These are phyloP conservation scores for Amanita inopinata DNA, from an alignment of 768 basidiomycete genomes.

Conservation along the genomic window DNA sequence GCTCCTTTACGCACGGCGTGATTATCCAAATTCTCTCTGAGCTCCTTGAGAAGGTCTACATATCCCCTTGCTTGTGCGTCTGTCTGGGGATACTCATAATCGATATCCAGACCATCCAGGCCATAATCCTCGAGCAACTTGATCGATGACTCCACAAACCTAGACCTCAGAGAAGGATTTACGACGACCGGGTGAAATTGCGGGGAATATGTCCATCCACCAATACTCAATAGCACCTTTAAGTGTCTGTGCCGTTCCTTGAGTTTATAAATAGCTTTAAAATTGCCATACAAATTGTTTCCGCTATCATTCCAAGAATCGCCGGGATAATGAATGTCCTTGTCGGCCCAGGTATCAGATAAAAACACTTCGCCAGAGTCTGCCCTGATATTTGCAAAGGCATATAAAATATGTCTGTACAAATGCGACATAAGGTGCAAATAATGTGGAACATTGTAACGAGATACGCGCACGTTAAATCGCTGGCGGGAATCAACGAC, in stretches of 20 bases:
- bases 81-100: slow-evolving; percentile 88
- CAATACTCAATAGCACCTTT: slow-evolving; percentile 80
- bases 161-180: slow-evolving; percentile 46
- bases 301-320: slow-evolving; percentile 93
- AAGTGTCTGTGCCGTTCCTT: slow-evolving; percentile 81
- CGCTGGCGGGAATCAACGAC: slow-evolving; percentile 66
- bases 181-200: slow-evolving; percentile 79
- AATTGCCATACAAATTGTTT: slow-evolving; percentile 89
- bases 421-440: too few species aligned
- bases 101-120: slow-evolving; percentile 84
- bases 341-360: slow-evolving; percentile 91
- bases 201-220: slow-evolving; percentile 91
- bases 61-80: slow-evolving; percentile 75
- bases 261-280: slow-evolving; percentile 86
- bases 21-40: slow-evolving; percentile 65
- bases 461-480: slow-evolving; percentile 64
- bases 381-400: slow-evolving; percentile 81
- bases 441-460: too few species aligned
- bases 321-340: slow-evolving; percentile 92
- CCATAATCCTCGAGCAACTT: slow-evolving; percentile 85
- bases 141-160: slow-evolving; percentile 77
- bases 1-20: slow-evolving; percentile 53
- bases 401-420: slow-evolving; percentile 79
- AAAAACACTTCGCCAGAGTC: slow-evolving; percentile 82
- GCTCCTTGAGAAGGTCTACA: slow-evolving; percentile 67